These are phyloP conservation scores for Malassezia sympodialis DNA, from an alignment of 1,284 basidiomycete genomes.

Conservation along the genomic window DNA sequence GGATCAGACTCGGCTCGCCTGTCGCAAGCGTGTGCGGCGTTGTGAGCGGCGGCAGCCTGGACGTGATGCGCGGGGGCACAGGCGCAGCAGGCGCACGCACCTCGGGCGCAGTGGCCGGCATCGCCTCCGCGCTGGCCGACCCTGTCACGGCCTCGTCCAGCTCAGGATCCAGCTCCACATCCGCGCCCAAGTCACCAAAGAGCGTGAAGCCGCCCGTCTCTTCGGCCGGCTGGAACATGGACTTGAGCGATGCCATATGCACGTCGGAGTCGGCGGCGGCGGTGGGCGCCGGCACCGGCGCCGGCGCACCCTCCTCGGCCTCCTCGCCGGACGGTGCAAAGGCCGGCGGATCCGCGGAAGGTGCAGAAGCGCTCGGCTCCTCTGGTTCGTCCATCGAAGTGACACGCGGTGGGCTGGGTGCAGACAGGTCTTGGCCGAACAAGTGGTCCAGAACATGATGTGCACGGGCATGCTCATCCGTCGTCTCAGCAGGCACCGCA, in stretches of 20 bases:
- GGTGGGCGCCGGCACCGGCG: background rate
- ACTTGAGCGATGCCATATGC: conserved; percentile 28
- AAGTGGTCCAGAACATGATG: conserved; percentile 47
- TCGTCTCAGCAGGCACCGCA: background rate
- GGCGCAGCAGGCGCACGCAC: background rate
- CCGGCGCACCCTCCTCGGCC: background rate
- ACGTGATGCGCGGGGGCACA: background rate
- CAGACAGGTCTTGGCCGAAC: conserved; percentile 31
- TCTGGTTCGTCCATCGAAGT: conserved; percentile 44
- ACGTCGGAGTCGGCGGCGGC: conserved; percentile 7
- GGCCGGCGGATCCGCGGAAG: background rate
- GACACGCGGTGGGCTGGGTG: background rate
- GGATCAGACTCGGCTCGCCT: conserved; percentile 15
- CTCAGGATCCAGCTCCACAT: conserved; percentile 29
- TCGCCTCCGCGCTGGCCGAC: background rate
- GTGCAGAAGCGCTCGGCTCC: background rate
- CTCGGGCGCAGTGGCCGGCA: background rate
- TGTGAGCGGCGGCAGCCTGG: background rate
- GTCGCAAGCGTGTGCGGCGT: conserved; percentile 1
- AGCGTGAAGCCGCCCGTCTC: conserved; percentile 27
- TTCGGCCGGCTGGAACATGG: conserved; percentile 42
- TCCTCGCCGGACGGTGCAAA: background rate
- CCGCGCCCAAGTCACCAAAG: conserved; percentile 29
- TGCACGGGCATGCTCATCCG: conserved; percentile 7
- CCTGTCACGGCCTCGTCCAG: conserved; percentile 1